phyloP scores from a whole-genome alignment of 129 eudicot genomes.

The Centrapalus pauciflorus region DNA sequence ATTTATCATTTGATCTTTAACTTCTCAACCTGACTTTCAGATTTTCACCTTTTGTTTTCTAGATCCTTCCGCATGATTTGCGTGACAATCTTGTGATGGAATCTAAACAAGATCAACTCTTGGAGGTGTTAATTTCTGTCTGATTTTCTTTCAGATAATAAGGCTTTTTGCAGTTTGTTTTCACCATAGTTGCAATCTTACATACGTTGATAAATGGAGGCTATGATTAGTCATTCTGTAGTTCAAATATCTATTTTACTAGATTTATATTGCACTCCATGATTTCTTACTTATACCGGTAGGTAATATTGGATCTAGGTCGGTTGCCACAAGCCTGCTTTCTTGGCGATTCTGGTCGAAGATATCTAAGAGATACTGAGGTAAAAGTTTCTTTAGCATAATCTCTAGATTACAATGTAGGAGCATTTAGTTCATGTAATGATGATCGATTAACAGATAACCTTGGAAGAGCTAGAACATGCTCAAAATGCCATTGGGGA shows the following conservation, averaged over 20 bases:
- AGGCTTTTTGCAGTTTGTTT: not conserved
- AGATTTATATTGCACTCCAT: not conserved
- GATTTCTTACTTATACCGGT: slow-evolving; percentile 12
- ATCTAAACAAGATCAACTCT: slow-evolving; percentile 43
- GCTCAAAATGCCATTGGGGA: slow-evolving; percentile 75
- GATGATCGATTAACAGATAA: slow-evolving; percentile 39
- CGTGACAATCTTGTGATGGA: slow-evolving; percentile 49
- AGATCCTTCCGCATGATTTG: slow-evolving; percentile 74
- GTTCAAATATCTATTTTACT: not conserved
- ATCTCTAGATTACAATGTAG: not conserved
- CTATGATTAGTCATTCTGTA: not conserved
- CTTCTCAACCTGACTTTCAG: slow-evolving; percentile 6
- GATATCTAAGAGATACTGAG: slow-evolving; percentile 59
- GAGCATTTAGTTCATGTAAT: not conserved
- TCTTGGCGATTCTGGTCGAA: slow-evolving; percentile 46
- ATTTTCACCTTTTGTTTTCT: slow-evolving; percentile 15
- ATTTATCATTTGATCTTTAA: not conserved
- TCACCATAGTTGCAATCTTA: not conserved
- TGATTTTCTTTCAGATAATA: not conserved
- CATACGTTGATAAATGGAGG: no score
- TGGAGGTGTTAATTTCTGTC: slow-evolving; percentile 44
- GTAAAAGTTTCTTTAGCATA: slow-evolving; percentile 25
- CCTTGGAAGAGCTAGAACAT: slow-evolving; percentile 57
- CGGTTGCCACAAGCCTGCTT: slow-evolving; percentile 69
- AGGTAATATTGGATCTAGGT: slow-evolving; percentile 79